These are phyloP conservation scores for Emergomyces orientalis DNA, from an alignment of 2,329 filamentous ascomycete species.

Conservation along the genomic window DNA sequence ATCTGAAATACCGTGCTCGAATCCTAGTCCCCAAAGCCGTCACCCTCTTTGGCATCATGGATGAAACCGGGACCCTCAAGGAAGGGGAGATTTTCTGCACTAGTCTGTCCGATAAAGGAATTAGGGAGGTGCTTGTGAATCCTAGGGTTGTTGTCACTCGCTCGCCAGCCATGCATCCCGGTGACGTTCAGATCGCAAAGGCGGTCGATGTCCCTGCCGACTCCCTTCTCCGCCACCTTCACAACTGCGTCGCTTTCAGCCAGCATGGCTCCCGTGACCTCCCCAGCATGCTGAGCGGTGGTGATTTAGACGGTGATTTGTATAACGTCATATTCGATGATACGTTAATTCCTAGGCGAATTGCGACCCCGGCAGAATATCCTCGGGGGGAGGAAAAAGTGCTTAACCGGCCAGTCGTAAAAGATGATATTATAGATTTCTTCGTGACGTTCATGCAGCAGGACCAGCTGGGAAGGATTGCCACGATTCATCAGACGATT, in stretches of 20 bases:
- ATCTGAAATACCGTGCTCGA: conserved; percentile 68
- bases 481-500: conserved; percentile 53
- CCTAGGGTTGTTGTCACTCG: conserved; percentile 55
- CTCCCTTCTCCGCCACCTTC: conserved; percentile 53
- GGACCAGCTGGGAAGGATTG: conserved; percentile 57
- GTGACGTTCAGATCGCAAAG: conserved; percentile 60
- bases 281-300: conserved; percentile 68
- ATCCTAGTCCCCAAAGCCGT: conserved; percentile 62
- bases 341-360: conserved; percentile 36
- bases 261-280: conserved; percentile 61
- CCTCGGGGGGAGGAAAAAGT: conserved; percentile 47
- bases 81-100: conserved; percentile 62
- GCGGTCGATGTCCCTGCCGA: conserved; percentile 46
- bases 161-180: conserved; percentile 73
- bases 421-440: conserved; percentile 64
- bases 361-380: conserved; percentile 60
- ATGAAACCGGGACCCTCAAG: conserved; percentile 61
- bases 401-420: conserved; percentile 51
- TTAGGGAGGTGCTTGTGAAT: conserved; percentile 27
- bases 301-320: conserved; percentile 74
- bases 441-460: conserved; percentile 69
- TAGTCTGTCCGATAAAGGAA: conserved; percentile 37
- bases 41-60: conserved; percentile 76
- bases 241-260: conserved; percentile 73
- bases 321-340: conserved; percentile 71